Percentiles rank a stretch among this genome's conserved stretches.
Evolutionary conservation across 495 filamentous ascomycete genomes (phyloP).

Genomic region (Lophiostoma macrostomum): DNA sequence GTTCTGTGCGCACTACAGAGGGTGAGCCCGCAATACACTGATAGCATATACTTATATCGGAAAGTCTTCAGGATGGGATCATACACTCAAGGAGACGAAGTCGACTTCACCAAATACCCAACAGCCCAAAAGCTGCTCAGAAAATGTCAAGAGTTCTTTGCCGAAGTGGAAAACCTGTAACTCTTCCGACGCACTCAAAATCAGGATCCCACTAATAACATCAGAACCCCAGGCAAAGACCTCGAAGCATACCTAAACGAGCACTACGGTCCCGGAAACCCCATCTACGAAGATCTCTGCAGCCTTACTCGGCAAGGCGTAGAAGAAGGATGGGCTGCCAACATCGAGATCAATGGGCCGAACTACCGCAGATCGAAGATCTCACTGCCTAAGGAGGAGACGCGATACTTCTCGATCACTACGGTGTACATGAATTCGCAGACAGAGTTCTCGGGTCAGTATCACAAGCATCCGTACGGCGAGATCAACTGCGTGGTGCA

Average conservation of each 20-base stretch:
- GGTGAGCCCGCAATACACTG: too few relatives aligned
- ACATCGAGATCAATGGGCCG: slow-evolving; percentile 41
- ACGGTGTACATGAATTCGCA: slow-evolving; percentile 50
- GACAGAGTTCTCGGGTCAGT: slow-evolving; percentile 45
- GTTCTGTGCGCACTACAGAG: too few relatives aligned
- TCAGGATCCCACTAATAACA: slow-evolving; percentile 2
- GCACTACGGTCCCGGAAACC: slow-evolving; percentile 45
- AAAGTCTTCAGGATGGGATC: background rate
- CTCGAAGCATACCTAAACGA: slow-evolving; percentile 45
- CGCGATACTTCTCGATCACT: slow-evolving; percentile 48
- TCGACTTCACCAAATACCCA: slow-evolving; percentile 34
- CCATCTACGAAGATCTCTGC: slow-evolving; percentile 47
- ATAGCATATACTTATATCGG: too few relatives aligned
- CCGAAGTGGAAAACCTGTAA: slow-evolving; percentile 46
- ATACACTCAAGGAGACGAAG: slow-evolving; percentile 7
- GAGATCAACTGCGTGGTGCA: slow-evolving; percentile 52
- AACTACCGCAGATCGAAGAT: slow-evolving; percentile 48
- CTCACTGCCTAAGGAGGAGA: slow-evolving; percentile 39
- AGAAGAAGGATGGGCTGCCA: slow-evolving; percentile 49
- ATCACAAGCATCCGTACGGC: slow-evolving; percentile 49
- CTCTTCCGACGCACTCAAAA: background rate
- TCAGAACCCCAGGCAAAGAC: slow-evolving; percentile 46
- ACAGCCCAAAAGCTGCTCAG: slow-evolving; percentile 43
- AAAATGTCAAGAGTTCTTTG: slow-evolving; percentile 43
- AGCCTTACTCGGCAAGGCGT: slow-evolving; percentile 41